Evolutionary conservation across 371 early-diverging fungal genomes (phyloP).

Genomic region (Actinomortierella ambigua): DNA sequence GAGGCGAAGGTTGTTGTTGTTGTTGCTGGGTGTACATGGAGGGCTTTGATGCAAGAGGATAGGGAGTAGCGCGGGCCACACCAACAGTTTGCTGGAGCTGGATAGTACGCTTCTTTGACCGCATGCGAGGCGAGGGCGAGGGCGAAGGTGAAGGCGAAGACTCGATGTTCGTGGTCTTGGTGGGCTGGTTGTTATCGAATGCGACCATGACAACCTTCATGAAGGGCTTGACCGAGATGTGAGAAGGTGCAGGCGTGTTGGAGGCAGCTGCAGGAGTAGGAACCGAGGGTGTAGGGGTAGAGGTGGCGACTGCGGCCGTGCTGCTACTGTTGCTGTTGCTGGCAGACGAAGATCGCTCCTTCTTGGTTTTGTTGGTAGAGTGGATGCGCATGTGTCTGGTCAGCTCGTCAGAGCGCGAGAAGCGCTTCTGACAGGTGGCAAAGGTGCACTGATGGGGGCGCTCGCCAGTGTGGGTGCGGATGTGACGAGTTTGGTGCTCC

Average conservation of each 20-base stretch:
- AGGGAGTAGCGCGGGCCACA: slow-evolving; percentile 44
- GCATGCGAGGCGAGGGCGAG: slow-evolving; percentile 42
- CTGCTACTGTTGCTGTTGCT: no score
- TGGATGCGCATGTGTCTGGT: slow-evolving; percentile 85
- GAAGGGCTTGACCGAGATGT: slow-evolving; percentile 47
- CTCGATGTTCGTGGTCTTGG: slow-evolving; percentile 7
- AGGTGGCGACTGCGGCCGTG: no score
- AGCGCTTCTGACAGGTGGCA: slow-evolving; percentile 83
- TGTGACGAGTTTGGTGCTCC: slow-evolving; percentile 87
- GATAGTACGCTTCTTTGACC: slow-evolving; percentile 19
- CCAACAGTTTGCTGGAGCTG: slow-evolving; percentile 14
- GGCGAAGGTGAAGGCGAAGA: slow-evolving; percentile 22
- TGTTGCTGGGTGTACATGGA: no score
- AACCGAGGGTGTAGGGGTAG: no score
- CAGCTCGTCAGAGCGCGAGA: slow-evolving; percentile 91
- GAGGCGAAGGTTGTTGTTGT: slow-evolving; percentile 22
- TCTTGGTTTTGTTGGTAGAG: slow-evolving; percentile 50
- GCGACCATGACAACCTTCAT: slow-evolving; percentile 49
- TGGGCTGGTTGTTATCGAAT: slow-evolving; percentile 26
- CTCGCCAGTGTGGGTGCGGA: slow-evolving; percentile 92
- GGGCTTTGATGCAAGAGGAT: slow-evolving; percentile 8
- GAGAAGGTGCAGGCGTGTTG: slow-evolving; percentile 26
- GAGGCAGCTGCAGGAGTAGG: slow-evolving; percentile 1
- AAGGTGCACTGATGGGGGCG: slow-evolving; percentile 85
- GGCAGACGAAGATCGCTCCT: slow-evolving; percentile 18